Percentiles rank a stretch among this genome's conserved stretches.
These are phyloP conservation scores for Elaphomyces granulatus DNA, from an alignment of 495 filamentous ascomycete species.

Conservation along the genomic window DNA sequence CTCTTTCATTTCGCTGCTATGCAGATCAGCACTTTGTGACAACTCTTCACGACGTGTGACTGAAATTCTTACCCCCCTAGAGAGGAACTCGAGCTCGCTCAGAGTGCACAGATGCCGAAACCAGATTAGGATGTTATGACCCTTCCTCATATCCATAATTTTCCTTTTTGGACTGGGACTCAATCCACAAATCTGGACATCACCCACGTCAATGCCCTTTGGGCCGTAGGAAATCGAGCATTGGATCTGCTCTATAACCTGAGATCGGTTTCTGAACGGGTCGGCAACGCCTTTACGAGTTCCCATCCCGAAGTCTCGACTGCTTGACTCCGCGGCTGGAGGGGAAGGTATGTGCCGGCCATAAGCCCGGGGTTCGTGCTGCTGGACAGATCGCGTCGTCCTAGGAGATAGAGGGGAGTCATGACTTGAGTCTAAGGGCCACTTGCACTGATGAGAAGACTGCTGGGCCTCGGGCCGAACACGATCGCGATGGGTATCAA, in stretches of 20 bases:
- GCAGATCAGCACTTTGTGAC: slow-evolving; percentile 1
- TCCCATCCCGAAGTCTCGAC: background rate
- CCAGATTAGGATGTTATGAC: slow-evolving; percentile 20
- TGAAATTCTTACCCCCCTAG: slow-evolving; percentile 18
- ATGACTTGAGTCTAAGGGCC: background rate
- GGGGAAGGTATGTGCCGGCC: background rate
- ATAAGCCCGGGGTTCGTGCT: background rate
- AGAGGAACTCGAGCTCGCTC: slow-evolving; percentile 19
- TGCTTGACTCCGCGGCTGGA: no score
- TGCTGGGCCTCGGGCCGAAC: background rate
- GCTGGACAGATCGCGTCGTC: background rate
- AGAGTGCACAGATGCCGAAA: slow-evolving; percentile 26
- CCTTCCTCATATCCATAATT: slow-evolving; percentile 11
- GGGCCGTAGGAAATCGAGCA: slow-evolving; percentile 22
- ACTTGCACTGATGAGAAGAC: background rate
- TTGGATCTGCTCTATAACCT: no score
- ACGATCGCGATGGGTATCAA: background rate
- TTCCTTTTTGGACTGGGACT: slow-evolving; percentile 4
- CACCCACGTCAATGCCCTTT: slow-evolving; percentile 19
- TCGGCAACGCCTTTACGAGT: background rate
- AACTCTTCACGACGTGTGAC: background rate
- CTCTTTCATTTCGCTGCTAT: slow-evolving; percentile 1
- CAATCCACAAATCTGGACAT: slow-evolving; percentile 26
- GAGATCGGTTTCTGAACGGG: no score
- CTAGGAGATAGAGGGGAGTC: background rate